phyloP scores from a whole-genome alignment of 805 yeast species.

The Scheffersomyces spartinae region DNA sequence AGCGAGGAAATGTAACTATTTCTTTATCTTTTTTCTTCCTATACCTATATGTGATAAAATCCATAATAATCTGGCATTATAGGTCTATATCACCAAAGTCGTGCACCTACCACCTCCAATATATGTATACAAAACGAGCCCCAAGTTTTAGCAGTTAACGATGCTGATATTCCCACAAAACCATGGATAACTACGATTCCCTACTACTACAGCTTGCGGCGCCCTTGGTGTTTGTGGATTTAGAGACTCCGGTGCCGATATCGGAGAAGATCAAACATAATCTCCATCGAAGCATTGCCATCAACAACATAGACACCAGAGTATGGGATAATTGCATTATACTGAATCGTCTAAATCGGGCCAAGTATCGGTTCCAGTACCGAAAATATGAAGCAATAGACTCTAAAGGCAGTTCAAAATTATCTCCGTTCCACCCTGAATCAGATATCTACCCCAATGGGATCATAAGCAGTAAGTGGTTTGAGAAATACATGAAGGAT shows the following conservation, averaged over 20 bases:
- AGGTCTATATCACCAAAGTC: too few relatives aligned
- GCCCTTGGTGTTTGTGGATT: constrained; percentile 15
- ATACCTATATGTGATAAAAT: too few relatives aligned
- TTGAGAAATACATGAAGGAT: constrained; percentile 17
- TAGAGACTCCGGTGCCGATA: constrained; percentile 4
- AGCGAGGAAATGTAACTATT: too few relatives aligned
- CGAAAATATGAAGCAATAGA: constrained; percentile 1
- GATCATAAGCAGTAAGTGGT: constrained; percentile 21
- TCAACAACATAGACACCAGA: constrained; percentile 8
- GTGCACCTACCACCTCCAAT: too few relatives aligned
- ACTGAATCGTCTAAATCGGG: constrained; percentile 21
- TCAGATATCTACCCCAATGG: constrained; percentile 20
- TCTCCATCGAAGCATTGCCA: constrained; percentile 6
- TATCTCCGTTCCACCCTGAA: constrained; percentile 26
- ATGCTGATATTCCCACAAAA: too few relatives aligned
- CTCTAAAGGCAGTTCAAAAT: constrained; percentile 12
- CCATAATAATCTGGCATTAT: too few relatives aligned
- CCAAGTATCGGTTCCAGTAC: too few relatives aligned
- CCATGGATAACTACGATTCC: constrained; percentile 22
- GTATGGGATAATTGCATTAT: constrained; percentile 29
- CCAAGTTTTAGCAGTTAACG: too few relatives aligned
- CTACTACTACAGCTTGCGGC: constrained; percentile 21
- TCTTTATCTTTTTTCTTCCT: too few relatives aligned
- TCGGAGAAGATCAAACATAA: constrained; percentile 3
- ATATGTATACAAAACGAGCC: too few relatives aligned